Conservation (phyloP, 257 asterid species). For the Thymus quinquecostatus region DNA sequence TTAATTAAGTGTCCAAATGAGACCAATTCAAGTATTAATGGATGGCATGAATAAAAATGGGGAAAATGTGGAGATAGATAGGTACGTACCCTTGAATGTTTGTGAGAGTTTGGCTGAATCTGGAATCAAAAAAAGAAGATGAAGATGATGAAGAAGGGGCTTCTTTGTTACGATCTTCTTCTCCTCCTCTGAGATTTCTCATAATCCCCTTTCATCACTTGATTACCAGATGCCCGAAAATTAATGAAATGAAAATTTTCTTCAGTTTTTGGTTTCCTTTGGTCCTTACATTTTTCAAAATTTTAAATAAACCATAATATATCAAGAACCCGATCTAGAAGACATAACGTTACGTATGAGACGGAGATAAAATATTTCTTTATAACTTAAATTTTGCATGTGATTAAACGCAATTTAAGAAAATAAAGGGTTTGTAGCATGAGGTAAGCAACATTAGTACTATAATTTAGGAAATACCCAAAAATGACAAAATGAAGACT, state of each 20-base stretch:
- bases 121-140: constrained; percentile 56
- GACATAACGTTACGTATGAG: too few relatives aligned
- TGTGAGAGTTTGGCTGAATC: constrained; percentile 90
- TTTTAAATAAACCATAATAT: too few relatives aligned
- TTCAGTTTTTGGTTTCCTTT: constrained; percentile 5
- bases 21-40: too few relatives aligned
- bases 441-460: too few relatives aligned
- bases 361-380: too few relatives aligned
- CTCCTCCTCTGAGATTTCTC: constrained; percentile 37
- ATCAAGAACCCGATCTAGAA: too few relatives aligned
- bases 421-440: too few relatives aligned
- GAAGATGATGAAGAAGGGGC: constrained; percentile 49
- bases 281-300: not conserved
- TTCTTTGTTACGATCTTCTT: constrained; percentile 56
- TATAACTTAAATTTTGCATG: too few relatives aligned
- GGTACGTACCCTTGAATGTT: constrained; percentile 85
- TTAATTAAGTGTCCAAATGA: too few relatives aligned
- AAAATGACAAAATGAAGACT: too few relatives aligned
- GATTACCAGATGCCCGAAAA: not conserved
- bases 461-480: too few relatives aligned
- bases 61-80: not conserved
- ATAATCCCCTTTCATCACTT: constrained; percentile 10
- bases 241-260: not conserved
- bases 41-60: not conserved
- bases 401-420: too few relatives aligned